Evolutionary conservation across 176 grass and related monocot species (phyloP).

Genomic region (Carex parvula): DNA sequence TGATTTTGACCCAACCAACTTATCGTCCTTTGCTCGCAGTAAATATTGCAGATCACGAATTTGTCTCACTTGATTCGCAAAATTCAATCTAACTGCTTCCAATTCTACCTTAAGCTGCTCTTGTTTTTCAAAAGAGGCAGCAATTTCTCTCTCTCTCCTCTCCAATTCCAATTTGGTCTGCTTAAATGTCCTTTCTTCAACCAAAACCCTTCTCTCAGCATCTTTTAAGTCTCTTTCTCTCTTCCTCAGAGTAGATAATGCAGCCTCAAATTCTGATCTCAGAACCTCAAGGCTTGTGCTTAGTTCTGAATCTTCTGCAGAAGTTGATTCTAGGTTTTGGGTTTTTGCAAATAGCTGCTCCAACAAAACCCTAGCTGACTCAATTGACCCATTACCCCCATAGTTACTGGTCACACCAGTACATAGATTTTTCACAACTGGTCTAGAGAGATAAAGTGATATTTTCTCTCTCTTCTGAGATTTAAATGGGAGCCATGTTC

Average conservation of each 20-base stretch:
- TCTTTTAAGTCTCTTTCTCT: slow-evolving; percentile 58
- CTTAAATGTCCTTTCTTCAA: slow-evolving; percentile 54
- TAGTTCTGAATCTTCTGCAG: slow-evolving; percentile 40
- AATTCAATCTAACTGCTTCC: slow-evolving; percentile 47
- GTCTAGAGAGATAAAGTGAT: slow-evolving; percentile 39
- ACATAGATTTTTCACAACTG: slow-evolving; percentile 34
- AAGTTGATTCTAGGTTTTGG: slow-evolving; percentile 42
- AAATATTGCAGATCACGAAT: slow-evolving; percentile 61
- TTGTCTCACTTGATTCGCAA: slow-evolving; percentile 52
- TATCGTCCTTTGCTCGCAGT: slow-evolving; percentile 47
- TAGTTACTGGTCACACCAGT: slow-evolving; percentile 33
- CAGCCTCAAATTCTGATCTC: slow-evolving; percentile 65
- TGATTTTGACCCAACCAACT: slow-evolving; percentile 44
- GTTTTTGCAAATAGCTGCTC: slow-evolving; percentile 59
- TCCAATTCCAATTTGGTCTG: slow-evolving; percentile 60
- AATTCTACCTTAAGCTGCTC: slow-evolving; percentile 61
- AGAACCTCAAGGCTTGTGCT: slow-evolving; percentile 51
- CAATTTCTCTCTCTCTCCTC: slow-evolving; percentile 53
- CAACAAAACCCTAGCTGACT: slow-evolving; percentile 58
- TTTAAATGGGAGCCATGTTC: slow-evolving; percentile 34
- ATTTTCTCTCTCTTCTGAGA: slow-evolving; percentile 38
- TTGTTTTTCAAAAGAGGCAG: slow-evolving; percentile 52
- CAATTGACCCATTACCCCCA: slow-evolving; percentile 48
- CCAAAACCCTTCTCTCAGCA: slow-evolving; percentile 45
- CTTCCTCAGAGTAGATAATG: slow-evolving; percentile 47